Evolutionary conservation across 2,329 filamentous ascomycete species (phyloP).

Genomic region (Alternaria postmessia): DNA sequence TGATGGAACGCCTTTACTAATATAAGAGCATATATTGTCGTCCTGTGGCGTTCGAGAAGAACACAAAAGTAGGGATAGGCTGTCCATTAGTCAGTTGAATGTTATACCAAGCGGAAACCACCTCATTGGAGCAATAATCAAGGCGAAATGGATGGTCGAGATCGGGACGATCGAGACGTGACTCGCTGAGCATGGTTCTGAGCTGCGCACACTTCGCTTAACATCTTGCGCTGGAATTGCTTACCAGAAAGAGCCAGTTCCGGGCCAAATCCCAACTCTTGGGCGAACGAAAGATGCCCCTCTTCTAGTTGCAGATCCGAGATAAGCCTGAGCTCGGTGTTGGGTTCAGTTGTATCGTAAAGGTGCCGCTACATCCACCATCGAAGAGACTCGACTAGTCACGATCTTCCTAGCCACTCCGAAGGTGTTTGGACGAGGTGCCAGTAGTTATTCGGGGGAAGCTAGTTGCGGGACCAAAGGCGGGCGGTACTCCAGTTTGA

Average conservation of each 20-base stretch:
- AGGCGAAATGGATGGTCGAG: background rate
- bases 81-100: background rate
- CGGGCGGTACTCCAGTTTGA: constrained; percentile 1
- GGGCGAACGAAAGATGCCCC: constrained; percentile 5
- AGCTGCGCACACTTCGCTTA: constrained; percentile 23
- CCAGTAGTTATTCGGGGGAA: background rate
- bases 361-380: background rate
- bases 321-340: background rate
- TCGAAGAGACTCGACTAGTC: background rate
- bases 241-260: constrained; percentile 28
- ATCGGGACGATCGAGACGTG: background rate
- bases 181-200: constrained; percentile 6
- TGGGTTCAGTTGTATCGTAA: background rate
- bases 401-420: background rate
- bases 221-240: constrained; percentile 11
- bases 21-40: background rate
- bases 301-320: background rate
- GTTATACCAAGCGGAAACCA: background rate
- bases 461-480: background rate
- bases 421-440: background rate
- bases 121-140: background rate
- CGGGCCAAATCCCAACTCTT: background rate
- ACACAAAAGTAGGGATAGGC: background rate
- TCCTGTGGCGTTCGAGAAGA: background rate
- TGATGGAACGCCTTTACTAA: background rate